Evolutionary conservation across 2,329 filamentous ascomycete species (phyloP).

Genomic region (Penicillium sp.): DNA sequence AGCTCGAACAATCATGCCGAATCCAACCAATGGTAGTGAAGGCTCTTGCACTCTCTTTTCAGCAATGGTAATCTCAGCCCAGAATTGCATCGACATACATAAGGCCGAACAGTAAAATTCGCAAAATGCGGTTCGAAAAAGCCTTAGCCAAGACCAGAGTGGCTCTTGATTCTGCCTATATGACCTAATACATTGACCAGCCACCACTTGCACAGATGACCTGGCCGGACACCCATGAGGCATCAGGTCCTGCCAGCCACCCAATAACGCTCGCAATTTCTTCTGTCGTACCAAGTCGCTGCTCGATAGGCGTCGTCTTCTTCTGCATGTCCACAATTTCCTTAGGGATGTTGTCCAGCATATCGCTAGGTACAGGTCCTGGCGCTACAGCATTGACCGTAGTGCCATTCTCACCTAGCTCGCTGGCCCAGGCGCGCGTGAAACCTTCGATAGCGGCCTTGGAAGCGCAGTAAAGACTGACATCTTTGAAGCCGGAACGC

Average conservation of each 20-base stretch:
- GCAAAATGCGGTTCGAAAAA: too few relatives aligned
- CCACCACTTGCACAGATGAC: conserved; percentile 1
- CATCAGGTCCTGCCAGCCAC: conserved; percentile 1
- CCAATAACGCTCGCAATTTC: conserved; percentile 4
- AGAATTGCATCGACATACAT: too few relatives aligned
- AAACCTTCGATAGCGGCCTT: background rate
- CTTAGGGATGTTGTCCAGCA: too few relatives aligned
- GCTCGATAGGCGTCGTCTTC: conserved; percentile 3
- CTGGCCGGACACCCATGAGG: conserved; percentile 9
- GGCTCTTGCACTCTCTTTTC: too few relatives aligned
- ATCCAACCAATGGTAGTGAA: too few relatives aligned
- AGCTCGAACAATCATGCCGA: too few relatives aligned
- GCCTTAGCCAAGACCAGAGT: too few relatives aligned
- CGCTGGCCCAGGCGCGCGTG: background rate
- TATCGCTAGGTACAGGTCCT: background rate
- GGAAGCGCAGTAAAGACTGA: background rate
- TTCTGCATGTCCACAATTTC: too few relatives aligned
- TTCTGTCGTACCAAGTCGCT: conserved; percentile 1
- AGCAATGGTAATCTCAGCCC: too few relatives aligned
- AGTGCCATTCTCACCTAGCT: background rate
- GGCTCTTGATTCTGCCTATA: background rate
- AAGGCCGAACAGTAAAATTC: too few relatives aligned
- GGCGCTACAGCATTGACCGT: conserved; percentile 8
- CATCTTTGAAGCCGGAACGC: background rate
- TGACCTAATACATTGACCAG: background rate